A percentile compares a stretch with the other conserved stretches of the same genome.
Evolutionary conservation across 129 eudicot species (phyloP).

Genomic region (Flaveria sonorensis): DNA sequence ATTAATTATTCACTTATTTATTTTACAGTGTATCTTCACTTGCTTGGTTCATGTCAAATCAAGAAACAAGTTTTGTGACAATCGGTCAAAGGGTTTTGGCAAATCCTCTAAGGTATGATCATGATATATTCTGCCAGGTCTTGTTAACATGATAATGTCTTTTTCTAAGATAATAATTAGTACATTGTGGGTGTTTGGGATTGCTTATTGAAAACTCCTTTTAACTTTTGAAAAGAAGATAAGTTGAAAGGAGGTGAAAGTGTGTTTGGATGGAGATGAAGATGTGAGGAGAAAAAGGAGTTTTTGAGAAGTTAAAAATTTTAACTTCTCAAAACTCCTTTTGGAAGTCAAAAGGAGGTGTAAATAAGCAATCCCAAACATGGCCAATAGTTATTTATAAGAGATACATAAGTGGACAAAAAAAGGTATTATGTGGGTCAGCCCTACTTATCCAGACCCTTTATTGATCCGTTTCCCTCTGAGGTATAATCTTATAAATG

Average conservation of each 20-base stretch:
- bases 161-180: not conserved
- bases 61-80: constrained; percentile 96
- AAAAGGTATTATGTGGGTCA: not conserved
- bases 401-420: not conserved
- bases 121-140: constrained; percentile 4
- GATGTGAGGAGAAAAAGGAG: too few species aligned
- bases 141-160: not conserved
- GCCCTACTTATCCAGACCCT: not conserved
- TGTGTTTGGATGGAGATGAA: too few species aligned
- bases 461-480: not conserved
- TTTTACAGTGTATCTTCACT: constrained; percentile 84
- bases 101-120: constrained; percentile 83
- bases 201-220: too few species aligned
- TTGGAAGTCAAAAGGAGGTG: too few species aligned
- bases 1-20: constrained; percentile 7
- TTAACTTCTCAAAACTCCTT: too few species aligned
- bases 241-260: too few species aligned
- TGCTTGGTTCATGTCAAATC: constrained; percentile 99
- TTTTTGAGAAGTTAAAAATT: too few species aligned
- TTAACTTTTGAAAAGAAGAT: too few species aligned
- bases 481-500: not conserved
- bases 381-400: not conserved
- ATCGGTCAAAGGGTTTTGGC: constrained; percentile 95
- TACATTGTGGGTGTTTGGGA: too few species aligned
- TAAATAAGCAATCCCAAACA: too few species aligned